phyloP scores from a whole-genome alignment of 2,329 filamentous ascomycete species.

The Colletotrichum tropicicola region DNA sequence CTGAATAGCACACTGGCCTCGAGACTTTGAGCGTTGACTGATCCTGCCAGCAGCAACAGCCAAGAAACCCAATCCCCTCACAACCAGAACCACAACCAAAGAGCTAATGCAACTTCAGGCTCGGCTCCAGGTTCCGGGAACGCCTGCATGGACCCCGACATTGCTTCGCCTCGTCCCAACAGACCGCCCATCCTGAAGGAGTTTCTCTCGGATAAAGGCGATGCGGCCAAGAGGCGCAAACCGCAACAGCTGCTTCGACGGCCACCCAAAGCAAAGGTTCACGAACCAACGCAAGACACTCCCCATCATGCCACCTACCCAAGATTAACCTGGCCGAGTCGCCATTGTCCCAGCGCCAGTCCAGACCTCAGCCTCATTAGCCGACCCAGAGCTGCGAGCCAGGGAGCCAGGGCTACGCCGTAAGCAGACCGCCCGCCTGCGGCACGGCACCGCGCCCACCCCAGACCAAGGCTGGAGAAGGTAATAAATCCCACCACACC shows the following conservation, averaged over 20 bases:
- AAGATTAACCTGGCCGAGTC: too few species aligned
- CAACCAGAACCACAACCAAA: too few species aligned
- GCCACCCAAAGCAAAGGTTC: too few species aligned
- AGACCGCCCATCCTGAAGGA: neutral
- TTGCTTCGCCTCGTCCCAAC: neutral
- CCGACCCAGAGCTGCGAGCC: neutral
- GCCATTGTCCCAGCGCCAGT: too few species aligned
- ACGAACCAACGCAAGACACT: neutral
- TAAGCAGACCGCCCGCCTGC: neutral
- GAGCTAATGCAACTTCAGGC: neutral
- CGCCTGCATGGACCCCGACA: neutral
- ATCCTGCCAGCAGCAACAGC: too few species aligned
- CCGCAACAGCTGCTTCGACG: neutral
- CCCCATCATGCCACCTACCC: neutral
- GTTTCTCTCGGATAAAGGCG: neutral
- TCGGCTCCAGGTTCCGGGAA: neutral
- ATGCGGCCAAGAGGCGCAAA: neutral
- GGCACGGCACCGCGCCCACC: neutral
- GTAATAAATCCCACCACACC: neutral
- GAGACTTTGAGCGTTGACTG: too few species aligned
- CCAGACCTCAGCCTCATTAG: slow-evolving; percentile 5
- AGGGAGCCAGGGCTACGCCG: neutral
- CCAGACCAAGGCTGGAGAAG: too few species aligned
- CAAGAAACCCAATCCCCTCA: too few species aligned
- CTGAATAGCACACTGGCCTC: too few species aligned